phyloP scores from a whole-genome alignment of 352 stramenopile genomes.

The Pythium diclinum region DNA sequence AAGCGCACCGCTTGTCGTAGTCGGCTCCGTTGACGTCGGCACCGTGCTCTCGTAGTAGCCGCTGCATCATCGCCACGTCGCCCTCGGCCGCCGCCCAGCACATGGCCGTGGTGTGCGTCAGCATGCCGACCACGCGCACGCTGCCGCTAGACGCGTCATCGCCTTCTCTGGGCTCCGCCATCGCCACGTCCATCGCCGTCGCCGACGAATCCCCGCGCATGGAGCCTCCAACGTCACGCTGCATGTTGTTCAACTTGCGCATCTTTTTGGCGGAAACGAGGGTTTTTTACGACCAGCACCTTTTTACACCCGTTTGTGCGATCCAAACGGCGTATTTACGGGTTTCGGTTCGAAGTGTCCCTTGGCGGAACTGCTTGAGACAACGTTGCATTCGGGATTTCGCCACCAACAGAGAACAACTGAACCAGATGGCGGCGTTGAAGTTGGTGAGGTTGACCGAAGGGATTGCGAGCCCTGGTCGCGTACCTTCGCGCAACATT shows the following conservation, averaged over 20 bases:
- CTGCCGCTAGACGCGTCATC: too few species aligned
- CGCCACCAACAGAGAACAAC: background rate
- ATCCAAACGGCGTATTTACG: background rate
- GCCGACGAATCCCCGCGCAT: background rate
- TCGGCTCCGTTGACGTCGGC: conserved; percentile 72
- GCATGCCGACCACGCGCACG: conserved; percentile 16
- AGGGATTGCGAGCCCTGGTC: conserved; percentile 2
- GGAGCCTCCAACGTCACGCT: background rate
- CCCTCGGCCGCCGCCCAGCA: conserved; percentile 71
- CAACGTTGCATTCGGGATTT: conserved; percentile 2
- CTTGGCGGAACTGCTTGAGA: background rate
- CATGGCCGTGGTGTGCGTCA: conserved; percentile 68
- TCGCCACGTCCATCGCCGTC: background rate
- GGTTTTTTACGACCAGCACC: background rate
- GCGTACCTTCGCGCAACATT: conserved; percentile 19
- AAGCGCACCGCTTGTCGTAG: conserved; percentile 65
- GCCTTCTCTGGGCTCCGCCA: background rate
- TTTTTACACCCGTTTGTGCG: background rate
- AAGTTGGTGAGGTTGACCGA: conserved; percentile 20
- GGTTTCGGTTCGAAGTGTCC: background rate
- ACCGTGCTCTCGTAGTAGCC: conserved; percentile 46
- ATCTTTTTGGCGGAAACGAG: background rate
- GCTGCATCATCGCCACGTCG: conserved; percentile 58
- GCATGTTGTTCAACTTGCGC: background rate
- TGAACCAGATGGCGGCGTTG: conserved; percentile 12